phyloP scores from a whole-genome alignment of 108 stramenopile species.

The Fistulifera solaris region DNA sequence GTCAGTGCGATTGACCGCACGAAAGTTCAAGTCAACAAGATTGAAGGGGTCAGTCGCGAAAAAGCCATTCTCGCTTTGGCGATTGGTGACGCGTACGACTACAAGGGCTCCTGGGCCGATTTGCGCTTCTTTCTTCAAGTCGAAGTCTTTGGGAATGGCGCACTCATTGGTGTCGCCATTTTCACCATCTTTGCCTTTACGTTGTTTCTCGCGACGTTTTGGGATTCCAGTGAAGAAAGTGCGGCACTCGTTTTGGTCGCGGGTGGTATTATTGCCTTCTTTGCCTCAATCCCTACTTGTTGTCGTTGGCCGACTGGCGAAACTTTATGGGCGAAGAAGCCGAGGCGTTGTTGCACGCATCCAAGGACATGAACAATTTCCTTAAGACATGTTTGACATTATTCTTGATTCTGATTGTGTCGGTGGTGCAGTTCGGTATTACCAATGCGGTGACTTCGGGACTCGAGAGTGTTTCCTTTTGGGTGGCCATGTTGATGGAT shows the following conservation, averaged over 20 bases:
- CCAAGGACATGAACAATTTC: conserved; percentile 39
- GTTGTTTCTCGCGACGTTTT: conserved; percentile 40
- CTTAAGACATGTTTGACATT: conserved; percentile 35
- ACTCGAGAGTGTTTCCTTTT: conserved; percentile 18
- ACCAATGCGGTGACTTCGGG: conserved; percentile 22
- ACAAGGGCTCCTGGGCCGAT: conserved; percentile 23
- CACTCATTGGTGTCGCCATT: conserved; percentile 24
- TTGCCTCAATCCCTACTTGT: conserved; percentile 49
- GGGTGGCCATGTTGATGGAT: conserved; percentile 47
- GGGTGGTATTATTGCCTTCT: conserved; percentile 41
- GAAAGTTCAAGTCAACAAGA: conserved; percentile 39
- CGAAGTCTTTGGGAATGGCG: conserved; percentile 35
- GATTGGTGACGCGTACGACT: conserved; percentile 38
- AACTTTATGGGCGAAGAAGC: conserved; percentile 49
- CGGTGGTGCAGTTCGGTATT: conserved; percentile 27
- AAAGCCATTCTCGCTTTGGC: conserved; percentile 39
- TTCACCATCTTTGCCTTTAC: conserved; percentile 36
- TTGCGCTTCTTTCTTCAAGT: conserved; percentile 54
- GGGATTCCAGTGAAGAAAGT: conserved; percentile 33
- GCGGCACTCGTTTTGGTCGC: conserved; percentile 41
- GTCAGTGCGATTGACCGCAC: conserved; percentile 55
- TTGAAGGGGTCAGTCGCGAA: conserved; percentile 34
- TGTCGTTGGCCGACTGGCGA: conserved; percentile 52
- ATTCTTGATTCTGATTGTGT: conserved; percentile 27
- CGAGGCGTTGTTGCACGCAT: conserved; percentile 54